Conservation (phyloP, 805 yeast species). For the Candida orba region DNA sequence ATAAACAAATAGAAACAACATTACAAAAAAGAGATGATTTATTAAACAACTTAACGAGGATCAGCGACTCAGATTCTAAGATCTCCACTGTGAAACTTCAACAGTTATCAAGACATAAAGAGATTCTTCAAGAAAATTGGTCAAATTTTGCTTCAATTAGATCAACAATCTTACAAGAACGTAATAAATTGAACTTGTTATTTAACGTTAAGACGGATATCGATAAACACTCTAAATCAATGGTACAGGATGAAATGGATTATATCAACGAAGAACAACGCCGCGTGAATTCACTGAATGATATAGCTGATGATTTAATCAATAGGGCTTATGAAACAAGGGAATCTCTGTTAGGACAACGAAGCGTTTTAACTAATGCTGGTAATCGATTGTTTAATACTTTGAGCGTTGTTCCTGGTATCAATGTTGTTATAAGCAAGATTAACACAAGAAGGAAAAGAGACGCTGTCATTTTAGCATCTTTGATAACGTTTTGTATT, state of each 20-base stretch:
- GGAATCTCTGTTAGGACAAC: conserved; percentile 73
- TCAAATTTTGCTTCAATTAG: conserved; percentile 54
- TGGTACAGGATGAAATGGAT: conserved; percentile 43
- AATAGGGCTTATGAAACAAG: conserved; percentile 86
- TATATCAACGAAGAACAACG: conserved; percentile 74
- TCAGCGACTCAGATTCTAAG: conserved; percentile 47
- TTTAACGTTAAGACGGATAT: conserved; percentile 76
- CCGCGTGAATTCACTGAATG: conserved; percentile 65
- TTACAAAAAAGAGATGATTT: conserved; percentile 49
- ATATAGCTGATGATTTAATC: conserved; percentile 70
- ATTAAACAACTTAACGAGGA: conserved; percentile 42
- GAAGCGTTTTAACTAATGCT: conserved; percentile 54
- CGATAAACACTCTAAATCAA: conserved; percentile 50
- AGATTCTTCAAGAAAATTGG: conserved; percentile 63
- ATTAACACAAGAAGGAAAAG: conserved; percentile 86
- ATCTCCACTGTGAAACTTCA: conserved; percentile 69
- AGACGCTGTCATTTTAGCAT: conserved; percentile 77
- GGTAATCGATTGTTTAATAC: conserved; percentile 55
- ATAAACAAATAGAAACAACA: conserved; percentile 41
- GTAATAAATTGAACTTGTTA: conserved; percentile 67
- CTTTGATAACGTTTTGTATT: conserved; percentile 66
- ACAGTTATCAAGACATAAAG: conserved; percentile 79
- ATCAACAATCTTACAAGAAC: conserved; percentile 57
- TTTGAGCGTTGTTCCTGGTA: conserved; percentile 72
- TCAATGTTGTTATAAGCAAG: conserved; percentile 64